Evolutionary conservation across 2,329 filamentous ascomycete species (phyloP), one percentile per base, ranked within the genome.

Genomic region (Endothia cerciana): DNA sequence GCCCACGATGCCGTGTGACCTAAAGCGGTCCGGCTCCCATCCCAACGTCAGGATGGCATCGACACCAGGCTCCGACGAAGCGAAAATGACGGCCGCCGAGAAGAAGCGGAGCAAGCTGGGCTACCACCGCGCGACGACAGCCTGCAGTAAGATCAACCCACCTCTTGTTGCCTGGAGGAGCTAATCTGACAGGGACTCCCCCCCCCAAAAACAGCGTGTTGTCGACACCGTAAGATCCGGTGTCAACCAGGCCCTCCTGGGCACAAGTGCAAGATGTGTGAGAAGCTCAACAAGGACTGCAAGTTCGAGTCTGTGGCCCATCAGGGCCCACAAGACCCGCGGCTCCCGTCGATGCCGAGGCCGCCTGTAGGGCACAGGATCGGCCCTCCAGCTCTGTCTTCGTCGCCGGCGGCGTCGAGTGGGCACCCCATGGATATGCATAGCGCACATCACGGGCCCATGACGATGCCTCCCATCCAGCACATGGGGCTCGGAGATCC

Each of bases 91-190:
- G 30, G 71, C 78, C n/a, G 78, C 76, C 43, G 85, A 87, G 66
- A 87, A 84, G 77, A 84, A 81, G 68, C 88, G 94, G 74, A 97
- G 97, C 78, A 97, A 97, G 79, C 84, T 98, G 68, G 94, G 94
- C 47, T 98, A 98, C 76, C 94, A 97, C 80, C 88, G 94, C 74
- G 97, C 93, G 43, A 96, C 94, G 55, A 92, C 97, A 72, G 95
- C 94, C 72, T 98, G 94, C 82, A 91, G 94, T 98, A 86, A 87
- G 94, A 88, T 11, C 28, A 7, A 64, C 61, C 70, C 69, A 71
- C 68, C 47, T 30, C n/a, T 11, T 25, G 25, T 43, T 53, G 15
- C 30, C 3, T 25, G 43, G 36, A 58, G 49, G 30, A 58, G 49
- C 62, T 62, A 57, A 65, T 49, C 60, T 70, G 59, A 57, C 59